Base-by-base conservation (phyloP, 768 basidiomycete genomes). In the Calocybe indica region DNA sequence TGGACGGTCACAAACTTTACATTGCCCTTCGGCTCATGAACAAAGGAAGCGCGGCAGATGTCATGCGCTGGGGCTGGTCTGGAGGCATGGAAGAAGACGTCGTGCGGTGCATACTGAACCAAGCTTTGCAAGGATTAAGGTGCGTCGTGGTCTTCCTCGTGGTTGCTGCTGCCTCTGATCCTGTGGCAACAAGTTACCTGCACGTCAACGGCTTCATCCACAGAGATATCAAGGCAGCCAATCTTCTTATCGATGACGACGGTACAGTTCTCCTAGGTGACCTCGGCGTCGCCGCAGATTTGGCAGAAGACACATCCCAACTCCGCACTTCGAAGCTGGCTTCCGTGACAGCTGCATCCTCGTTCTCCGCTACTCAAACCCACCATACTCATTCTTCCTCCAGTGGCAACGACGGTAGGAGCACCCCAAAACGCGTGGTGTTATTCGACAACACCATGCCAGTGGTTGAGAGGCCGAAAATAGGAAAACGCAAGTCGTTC, bases 1-100 rank as follows among this genome's bases (percentile, higher is more conserved):
- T 88, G 58, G 74, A 82, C 5, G 91, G 88, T 37, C 85, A 87
- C 63, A 87, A 85, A 58, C 75, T 95, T 6, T 79, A 81, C 60
- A 94, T 95, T 51, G 92, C 92, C 6, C 69, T 92, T 48, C 87
- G 91, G 44, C 78, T 93, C 43, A 93, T 93, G 90, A 89, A 85
- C 59, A 87, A 82, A 50, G 91, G 91, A 14, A 90, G 88, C 55
- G 85, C 87, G 6, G 80, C 85, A 30, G 88, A 94, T 62, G 80
- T 92, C 13, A 88, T 91, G 81, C 77, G 71, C 9, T 91, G 90
- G 53, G 83, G 80, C 5, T 92, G 85, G 83, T 78, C 85, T 0
- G 88, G 83, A n/a, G 92, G 91, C 10, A 82, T 96, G 77, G 83
- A 90, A 45, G 94, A 97, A 56, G 88, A 92, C 33, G 92, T 93